phyloP scores from a whole-genome alignment of 345 rosid genomes.

The Carallia pectinifolia region DNA sequence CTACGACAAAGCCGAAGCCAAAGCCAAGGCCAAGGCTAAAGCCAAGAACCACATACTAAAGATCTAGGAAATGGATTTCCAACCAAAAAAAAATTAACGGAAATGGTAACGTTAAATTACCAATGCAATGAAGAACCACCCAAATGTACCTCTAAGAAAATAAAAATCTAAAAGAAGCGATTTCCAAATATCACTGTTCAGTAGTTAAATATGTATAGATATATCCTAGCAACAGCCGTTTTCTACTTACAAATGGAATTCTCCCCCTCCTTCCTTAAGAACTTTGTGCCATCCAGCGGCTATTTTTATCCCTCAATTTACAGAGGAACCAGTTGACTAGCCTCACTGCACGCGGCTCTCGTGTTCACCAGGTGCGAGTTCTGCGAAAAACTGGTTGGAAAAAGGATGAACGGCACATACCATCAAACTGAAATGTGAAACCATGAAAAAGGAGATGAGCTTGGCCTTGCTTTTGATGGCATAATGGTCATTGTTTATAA shows the following conservation, averaged over 20 bases:
- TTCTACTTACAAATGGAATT: constrained; percentile 46
- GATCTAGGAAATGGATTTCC: neutral
- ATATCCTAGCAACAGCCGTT: constrained; percentile 37
- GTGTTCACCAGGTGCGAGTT: constrained; percentile 21
- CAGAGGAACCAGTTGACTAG: constrained; percentile 34
- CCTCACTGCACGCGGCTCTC: constrained; percentile 30
- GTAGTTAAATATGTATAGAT: constrained; percentile 14
- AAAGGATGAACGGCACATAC: constrained; percentile 21
- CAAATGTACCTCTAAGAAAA: constrained; percentile 29
- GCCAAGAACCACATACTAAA: neutral
- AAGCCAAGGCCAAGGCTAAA: neutral
- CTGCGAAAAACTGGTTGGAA: constrained; percentile 24
- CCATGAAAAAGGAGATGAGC: constrained; percentile 17
- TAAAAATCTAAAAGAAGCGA: constrained; percentile 30
- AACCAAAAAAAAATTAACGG: constrained; percentile 20
- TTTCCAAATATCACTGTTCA: constrained; percentile 38
- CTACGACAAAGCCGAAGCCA: no score
- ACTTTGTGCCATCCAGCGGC: constrained; percentile 35
- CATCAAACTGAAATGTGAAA: constrained; percentile 32
- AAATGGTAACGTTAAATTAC: constrained; percentile 10
- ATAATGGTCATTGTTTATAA: constrained; percentile 63
- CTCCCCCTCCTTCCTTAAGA: constrained; percentile 27
- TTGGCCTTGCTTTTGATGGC: constrained; percentile 17
- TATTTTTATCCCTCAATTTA: constrained; percentile 35
- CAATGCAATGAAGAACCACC: constrained; percentile 25